Conservation (phyloP, 129 eudicot genomes). For the Erigeron canadensis region DNA sequence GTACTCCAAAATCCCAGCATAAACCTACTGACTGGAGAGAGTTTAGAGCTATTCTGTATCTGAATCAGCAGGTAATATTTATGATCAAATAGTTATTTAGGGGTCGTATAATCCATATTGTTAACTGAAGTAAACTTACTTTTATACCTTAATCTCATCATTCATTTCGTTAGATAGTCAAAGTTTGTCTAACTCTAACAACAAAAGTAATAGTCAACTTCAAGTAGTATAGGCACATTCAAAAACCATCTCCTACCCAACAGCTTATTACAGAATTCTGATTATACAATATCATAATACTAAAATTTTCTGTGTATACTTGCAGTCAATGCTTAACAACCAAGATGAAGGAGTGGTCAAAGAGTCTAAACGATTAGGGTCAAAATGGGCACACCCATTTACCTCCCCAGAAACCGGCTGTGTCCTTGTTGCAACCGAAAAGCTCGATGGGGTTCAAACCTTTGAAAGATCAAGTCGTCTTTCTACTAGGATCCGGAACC, state of each 20-base stretch:
- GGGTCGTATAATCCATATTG: neutral
- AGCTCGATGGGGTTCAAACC: conserved; percentile 75
- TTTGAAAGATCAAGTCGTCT: conserved; percentile 83
- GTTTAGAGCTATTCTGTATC: conserved; percentile 69
- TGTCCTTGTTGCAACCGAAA: conserved; percentile 89
- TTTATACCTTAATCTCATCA: neutral
- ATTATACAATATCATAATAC: no score
- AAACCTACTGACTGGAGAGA: conserved; percentile 85
- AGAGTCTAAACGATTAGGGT: conserved; percentile 57
- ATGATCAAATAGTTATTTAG: neutral
- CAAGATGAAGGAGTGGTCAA: conserved; percentile 40
- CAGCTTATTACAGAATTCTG: neutral
- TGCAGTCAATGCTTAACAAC: conserved; percentile 49
- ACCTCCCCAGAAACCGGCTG: conserved; percentile 87
- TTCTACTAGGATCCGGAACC: conserved; percentile 84
- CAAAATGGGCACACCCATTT: conserved; percentile 95
- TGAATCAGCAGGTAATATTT: conserved; percentile 60
- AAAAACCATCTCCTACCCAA: neutral
- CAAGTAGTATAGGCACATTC: neutral
- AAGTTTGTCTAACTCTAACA: neutral
- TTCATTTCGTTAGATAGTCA: neutral
- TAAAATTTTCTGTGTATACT: conserved; percentile 4
- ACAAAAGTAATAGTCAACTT: neutral
- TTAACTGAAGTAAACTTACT: neutral
- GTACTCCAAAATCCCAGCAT: conserved; percentile 46